Base-by-base conservation (phyloP, 2,329 filamentous ascomycete species). In the Nemania diffusa region DNA sequence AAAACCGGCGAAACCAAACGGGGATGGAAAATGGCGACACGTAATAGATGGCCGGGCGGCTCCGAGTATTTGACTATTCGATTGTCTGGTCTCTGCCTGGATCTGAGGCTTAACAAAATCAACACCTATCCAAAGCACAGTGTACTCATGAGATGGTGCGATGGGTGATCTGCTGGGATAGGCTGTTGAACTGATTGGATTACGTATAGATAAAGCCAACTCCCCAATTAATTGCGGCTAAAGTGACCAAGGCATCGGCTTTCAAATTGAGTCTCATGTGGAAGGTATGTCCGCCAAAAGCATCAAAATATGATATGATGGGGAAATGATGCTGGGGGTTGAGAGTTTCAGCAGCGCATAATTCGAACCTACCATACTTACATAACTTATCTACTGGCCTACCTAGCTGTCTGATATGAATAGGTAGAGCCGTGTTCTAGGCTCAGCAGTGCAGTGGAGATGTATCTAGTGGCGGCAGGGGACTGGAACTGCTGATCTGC, bases 271-370 rank as follows among this genome's bases (percentile, higher is more conserved):
- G 51, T 32, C 44, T 8, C 15, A 46, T 8, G 48, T 37, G 22
- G 37, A 46, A 50, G 37, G 22, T 58, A 48, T 46, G 32, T 42
- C 24, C 24, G 44, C 26, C 27, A 29, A 51, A 56, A 32, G 34
- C n/a, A 34, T 56, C 42, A 37, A 55, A 17, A 34, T 42, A 57
- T 48, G 42, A 40, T 64, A 37, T 46, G 59, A 50, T 58, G 59
- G 13, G 50, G 53, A 50, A 63, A 56, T 59, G 53, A 55, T 24
- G 59, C 59, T 42, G 32, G n/a, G 20, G 34, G 37, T 56, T 29
- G 13, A 53, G 57, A 26, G 42, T 57, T 58, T 42, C 34, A 55
- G 50, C n/a, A 29, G 27, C 15, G 52, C 29, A 11, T n/a, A 20
- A 57, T 40, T 24, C 2, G n/a, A 40, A 40, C 13, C 17, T 17